Percentiles rank a stretch among this genome's conserved stretches.
Conservation (phyloP, 2,329 filamentous ascomycete species). For the Chrysoporthe puriensis region DNA sequence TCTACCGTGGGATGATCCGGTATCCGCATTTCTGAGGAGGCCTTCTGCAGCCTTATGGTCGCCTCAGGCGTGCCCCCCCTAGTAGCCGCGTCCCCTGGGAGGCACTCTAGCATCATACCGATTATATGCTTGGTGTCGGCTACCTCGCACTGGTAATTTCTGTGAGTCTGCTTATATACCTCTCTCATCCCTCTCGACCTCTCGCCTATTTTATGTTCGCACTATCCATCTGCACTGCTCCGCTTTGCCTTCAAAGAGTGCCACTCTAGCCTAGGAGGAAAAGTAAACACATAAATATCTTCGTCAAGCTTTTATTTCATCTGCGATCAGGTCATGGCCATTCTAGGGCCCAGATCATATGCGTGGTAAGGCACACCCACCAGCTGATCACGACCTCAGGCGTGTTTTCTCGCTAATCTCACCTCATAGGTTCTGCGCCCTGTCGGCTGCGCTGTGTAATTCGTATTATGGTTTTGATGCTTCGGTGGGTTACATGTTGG, state of each 20-base stretch:
- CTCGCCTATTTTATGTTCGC: neutral
- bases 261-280: neutral
- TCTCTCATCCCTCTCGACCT: neutral
- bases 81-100: constrained; percentile 11
- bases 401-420: neutral
- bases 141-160: neutral
- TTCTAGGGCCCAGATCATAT: constrained; percentile 25
- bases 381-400: neutral
- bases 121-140: neutral
- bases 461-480: constrained; percentile 78
- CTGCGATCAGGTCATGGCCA: constrained; percentile 14
- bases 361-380: constrained; percentile 22
- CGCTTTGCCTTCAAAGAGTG: neutral
- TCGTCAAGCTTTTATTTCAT: neutral
- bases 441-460: constrained; percentile 74
- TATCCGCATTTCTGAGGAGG: neutral
- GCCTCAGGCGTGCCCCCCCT: neutral
- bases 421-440: constrained; percentile 62
- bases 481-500: constrained; percentile 44
- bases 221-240: neutral
- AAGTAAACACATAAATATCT: no score
- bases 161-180: constrained; percentile 5
- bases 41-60: neutral
- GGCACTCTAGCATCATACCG: constrained; percentile 3
- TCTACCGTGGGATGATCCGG: neutral